A percentile compares a stretch with the other conserved stretches of the same genome.
These are phyloP conservation scores for Galerina sulciceps DNA, from an alignment of 768 basidiomycete genomes.

Conservation along the genomic window DNA sequence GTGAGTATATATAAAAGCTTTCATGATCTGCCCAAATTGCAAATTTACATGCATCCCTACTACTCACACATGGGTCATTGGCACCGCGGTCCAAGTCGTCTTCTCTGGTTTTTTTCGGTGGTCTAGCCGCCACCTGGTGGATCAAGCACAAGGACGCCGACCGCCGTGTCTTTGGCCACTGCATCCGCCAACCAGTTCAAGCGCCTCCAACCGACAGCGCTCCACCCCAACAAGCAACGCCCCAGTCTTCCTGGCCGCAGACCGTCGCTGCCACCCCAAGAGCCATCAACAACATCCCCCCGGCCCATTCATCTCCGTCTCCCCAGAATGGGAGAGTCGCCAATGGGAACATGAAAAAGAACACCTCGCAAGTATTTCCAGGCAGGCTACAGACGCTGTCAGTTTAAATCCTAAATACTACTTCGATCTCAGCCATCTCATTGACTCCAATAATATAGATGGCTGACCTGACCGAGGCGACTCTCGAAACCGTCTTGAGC, in stretches of 20 bases:
- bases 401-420: slow-evolving; percentile 13
- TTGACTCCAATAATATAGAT: slow-evolving; percentile 44
- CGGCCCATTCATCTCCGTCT: slow-evolving; percentile 4
- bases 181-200: slow-evolving; percentile 20
- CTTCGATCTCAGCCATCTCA: background rate
- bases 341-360: slow-evolving; percentile 41
- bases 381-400: slow-evolving; percentile 56
- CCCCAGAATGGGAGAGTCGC: slow-evolving; percentile 12
- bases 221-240: background rate
- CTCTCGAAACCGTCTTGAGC: slow-evolving; percentile 62
- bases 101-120: slow-evolving; percentile 76
- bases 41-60: slow-evolving; percentile 5
- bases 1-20: slow-evolving; percentile 1
- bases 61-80: slow-evolving; percentile 7
- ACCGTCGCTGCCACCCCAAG: slow-evolving; percentile 26
- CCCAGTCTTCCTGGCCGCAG: slow-evolving; percentile 6
- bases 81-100: slow-evolving; percentile 50
- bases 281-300: slow-evolving; percentile 29
- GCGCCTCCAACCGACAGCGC: slow-evolving; percentile 12
- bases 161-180: slow-evolving; percentile 32
- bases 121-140: slow-evolving; percentile 43
- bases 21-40: background rate
- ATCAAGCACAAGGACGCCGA: slow-evolving; percentile 46
- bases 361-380: slow-evolving; percentile 46
- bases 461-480: slow-evolving; percentile 67